Conservation (phyloP, 1,284 basidiomycete genomes). For the Polyporus tsugae region DNA sequence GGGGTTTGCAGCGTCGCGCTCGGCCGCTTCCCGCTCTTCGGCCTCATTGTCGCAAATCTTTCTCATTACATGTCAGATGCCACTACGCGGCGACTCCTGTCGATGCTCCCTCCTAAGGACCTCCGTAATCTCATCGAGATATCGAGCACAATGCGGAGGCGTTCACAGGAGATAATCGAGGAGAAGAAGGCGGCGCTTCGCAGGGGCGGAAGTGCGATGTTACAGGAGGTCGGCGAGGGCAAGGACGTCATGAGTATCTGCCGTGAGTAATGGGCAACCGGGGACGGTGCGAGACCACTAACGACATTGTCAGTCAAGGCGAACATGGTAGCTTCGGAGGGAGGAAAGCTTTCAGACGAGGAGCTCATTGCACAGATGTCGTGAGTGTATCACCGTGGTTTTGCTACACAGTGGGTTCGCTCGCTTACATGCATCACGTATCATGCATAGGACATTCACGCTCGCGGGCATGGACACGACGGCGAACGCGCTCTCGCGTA, state of each 20-base stretch:
- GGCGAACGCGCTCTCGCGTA: slow-evolving; percentile 16
- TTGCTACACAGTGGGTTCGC: neutral
- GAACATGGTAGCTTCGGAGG: slow-evolving; percentile 10
- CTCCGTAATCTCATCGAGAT: slow-evolving; percentile 11
- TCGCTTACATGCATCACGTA: neutral
- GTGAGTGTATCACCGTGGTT: neutral
- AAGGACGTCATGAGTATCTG: slow-evolving; percentile 42
- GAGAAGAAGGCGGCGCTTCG: slow-evolving; percentile 29
- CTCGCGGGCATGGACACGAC: slow-evolving; percentile 21
- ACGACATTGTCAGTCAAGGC: slow-evolving; percentile 5
- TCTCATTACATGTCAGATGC: slow-evolving; percentile 5
- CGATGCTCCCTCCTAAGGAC: neutral
- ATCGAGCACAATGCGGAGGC: slow-evolving; percentile 18
- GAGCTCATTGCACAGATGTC: slow-evolving; percentile 15
- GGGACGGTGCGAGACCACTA: neutral
- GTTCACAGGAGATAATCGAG: slow-evolving; percentile 17
- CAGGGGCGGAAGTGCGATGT: slow-evolving; percentile 34
- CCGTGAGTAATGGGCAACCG: slow-evolving; percentile 26
- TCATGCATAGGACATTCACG: slow-evolving; percentile 10
- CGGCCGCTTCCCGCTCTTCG: neutral
- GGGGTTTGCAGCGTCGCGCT: neutral
- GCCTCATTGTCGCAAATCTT: neutral
- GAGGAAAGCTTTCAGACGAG: slow-evolving; percentile 4
- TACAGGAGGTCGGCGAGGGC: slow-evolving; percentile 34
- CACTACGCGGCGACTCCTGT: neutral